Conservation (phyloP, 2,329 filamentous ascomycete genomes). For the Aspergillus aculeatus region DNA sequence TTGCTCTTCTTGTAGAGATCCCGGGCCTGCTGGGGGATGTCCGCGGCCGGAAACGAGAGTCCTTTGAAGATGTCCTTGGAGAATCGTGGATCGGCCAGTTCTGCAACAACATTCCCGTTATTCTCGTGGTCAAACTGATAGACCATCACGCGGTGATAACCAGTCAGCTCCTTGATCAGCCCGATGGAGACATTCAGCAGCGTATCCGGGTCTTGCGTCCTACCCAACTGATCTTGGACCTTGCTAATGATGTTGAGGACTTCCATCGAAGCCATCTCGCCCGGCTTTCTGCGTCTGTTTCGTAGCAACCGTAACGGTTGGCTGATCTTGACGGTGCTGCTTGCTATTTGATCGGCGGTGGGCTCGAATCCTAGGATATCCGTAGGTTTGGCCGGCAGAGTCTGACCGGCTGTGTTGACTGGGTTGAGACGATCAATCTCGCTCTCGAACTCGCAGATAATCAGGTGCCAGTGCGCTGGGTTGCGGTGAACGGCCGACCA, state of each 20-base stretch:
- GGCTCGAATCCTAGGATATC: constrained; percentile 71
- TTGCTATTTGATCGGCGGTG: constrained; percentile 69
- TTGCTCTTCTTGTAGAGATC: constrained; percentile 91
- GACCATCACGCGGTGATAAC: not conserved
- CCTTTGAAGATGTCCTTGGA: not conserved
- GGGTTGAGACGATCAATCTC: constrained; percentile 71
- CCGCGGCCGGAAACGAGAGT: not conserved
- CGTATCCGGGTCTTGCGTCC: not conserved
- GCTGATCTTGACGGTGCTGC: constrained; percentile 73
- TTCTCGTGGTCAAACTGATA: not conserved
- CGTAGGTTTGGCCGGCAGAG: constrained; percentile 20
- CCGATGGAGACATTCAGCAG: not conserved
- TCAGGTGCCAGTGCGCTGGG: constrained; percentile 63
- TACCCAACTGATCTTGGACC: not conserved
- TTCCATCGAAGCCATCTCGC: not conserved
- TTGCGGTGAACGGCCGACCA: constrained; percentile 87
- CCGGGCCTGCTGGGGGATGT: constrained; percentile 60
- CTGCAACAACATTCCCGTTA: not conserved
- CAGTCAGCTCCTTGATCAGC: not conserved
- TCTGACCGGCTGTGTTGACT: constrained; percentile 20
- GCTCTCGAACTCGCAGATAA: constrained; percentile 86
- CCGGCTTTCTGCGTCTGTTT: not conserved
- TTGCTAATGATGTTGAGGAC: not conserved
- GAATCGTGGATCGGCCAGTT: not conserved
- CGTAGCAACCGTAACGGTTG: constrained; percentile 51